Evolutionary conservation across 176 grass and related monocot species (phyloP).

Genomic region (Aegilops tauschii): DNA sequence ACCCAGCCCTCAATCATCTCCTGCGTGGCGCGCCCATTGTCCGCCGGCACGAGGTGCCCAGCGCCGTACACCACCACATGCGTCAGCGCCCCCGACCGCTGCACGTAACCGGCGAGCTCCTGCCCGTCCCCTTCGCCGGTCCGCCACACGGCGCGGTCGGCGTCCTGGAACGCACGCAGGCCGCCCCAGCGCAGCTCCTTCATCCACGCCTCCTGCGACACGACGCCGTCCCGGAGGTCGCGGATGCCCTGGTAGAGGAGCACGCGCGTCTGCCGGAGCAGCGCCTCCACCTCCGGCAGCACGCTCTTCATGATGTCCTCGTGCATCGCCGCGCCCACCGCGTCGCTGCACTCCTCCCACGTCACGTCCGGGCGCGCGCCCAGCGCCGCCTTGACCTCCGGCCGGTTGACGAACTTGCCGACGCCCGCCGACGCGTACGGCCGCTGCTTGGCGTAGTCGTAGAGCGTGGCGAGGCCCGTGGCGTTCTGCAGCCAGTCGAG

Average conservation of each 20-base stretch:
- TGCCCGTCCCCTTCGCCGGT: background rate
- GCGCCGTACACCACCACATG: slow-evolving; percentile 35
- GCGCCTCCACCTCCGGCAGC: slow-evolving; percentile 45
- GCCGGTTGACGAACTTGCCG: slow-evolving; percentile 16
- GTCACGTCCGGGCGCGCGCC: slow-evolving; percentile 1
- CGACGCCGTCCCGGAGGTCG: slow-evolving; percentile 43
- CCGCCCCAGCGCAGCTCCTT: slow-evolving; percentile 32
- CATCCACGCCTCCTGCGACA: slow-evolving; percentile 41
- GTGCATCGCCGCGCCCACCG: slow-evolving; percentile 31
- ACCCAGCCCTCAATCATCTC: slow-evolving; percentile 59
- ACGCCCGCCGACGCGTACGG: slow-evolving; percentile 3
- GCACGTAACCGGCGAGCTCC: slow-evolving; percentile 44
- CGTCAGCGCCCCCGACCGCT: slow-evolving; percentile 18
- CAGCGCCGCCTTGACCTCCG: slow-evolving; percentile 46
- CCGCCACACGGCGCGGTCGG: slow-evolving; percentile 41
- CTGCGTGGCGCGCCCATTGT: slow-evolving; percentile 30
- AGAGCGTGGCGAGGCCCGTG: slow-evolving; percentile 48
- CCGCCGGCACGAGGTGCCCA: slow-evolving; percentile 34
- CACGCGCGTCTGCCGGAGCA: slow-evolving; percentile 37
- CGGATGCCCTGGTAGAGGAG: slow-evolving; percentile 49
- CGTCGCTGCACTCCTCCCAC: slow-evolving; percentile 42
- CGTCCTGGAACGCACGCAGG: slow-evolving; percentile 21
- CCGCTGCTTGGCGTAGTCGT: slow-evolving; percentile 30
- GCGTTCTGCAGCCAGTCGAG: slow-evolving; percentile 34
- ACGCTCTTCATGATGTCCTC: slow-evolving; percentile 67